Evolutionary conservation across 2,329 filamentous ascomycete genomes (phyloP).

Genomic region (Lachnellula occidentalis): DNA sequence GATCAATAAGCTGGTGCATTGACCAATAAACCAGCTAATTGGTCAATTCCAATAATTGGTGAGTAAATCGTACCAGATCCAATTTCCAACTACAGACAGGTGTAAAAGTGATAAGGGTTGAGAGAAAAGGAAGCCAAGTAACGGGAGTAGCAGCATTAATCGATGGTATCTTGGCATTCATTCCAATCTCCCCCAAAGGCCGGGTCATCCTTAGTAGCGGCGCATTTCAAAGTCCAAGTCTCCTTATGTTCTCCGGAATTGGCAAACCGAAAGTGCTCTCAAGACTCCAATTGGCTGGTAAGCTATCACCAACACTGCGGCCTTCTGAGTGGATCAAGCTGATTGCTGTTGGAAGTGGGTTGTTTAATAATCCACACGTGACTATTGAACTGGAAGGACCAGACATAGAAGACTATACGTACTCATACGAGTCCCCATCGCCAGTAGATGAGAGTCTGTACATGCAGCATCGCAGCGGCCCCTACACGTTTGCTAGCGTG

Average conservation of each 20-base stretch:
- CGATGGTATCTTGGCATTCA: constrained; percentile 23
- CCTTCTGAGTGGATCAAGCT: constrained; percentile 43
- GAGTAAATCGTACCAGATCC: no score
- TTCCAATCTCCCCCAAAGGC: constrained; percentile 17
- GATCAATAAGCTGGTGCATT: no score
- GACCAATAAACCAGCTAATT: no score
- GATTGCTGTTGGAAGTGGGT: constrained; percentile 41
- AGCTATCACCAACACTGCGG: constrained; percentile 30
- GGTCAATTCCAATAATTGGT: no score
- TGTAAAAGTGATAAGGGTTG: constrained; percentile 39
- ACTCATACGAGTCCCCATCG: constrained; percentile 41
- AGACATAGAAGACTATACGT: constrained; percentile 41
- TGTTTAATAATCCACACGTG: constrained; percentile 53
- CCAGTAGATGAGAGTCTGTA: constrained; percentile 41
- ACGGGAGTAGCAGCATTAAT: constrained; percentile 35
- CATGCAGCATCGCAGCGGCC: constrained; percentile 42
- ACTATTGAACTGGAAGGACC: constrained; percentile 43
- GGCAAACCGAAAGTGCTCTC: constrained; percentile 32
- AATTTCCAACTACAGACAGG: constrained; percentile 43
- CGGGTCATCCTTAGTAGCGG: constrained; percentile 44
- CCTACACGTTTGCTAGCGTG: constrained; percentile 48
- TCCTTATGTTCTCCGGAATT: constrained; percentile 47
- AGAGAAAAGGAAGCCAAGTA: constrained; percentile 35
- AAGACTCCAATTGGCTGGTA: constrained; percentile 32
- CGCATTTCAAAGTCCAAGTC: constrained; percentile 45